Conservation (phyloP, 257 asterid species). For the Eucommia ulmoides region DNA sequence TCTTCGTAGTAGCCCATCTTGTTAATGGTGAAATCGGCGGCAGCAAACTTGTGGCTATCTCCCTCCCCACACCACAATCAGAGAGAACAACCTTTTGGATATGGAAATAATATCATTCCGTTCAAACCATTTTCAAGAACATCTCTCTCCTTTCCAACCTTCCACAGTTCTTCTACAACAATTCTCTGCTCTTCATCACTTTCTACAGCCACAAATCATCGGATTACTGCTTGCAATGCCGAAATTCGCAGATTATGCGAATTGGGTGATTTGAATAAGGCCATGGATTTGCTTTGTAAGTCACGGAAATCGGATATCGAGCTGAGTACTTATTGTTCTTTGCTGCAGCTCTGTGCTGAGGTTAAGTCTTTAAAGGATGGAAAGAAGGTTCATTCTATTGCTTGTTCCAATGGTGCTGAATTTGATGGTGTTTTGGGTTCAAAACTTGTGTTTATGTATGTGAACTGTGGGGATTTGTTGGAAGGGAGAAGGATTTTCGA, state of each 20-base stretch:
- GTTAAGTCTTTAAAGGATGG: conserved; percentile 16
- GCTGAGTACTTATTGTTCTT: conserved; percentile 9
- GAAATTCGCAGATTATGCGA: conserved; percentile 14
- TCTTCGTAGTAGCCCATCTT: no score
- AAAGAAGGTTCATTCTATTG: conserved; percentile 15
- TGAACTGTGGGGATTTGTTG: conserved; percentile 17
- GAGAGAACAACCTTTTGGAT: neutral
- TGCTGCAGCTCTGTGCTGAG: conserved; percentile 21
- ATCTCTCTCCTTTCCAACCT: neutral
- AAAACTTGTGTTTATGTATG: conserved; percentile 17
- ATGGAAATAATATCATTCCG: neutral
- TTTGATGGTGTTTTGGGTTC: conserved; percentile 10
- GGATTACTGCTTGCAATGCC: neutral
- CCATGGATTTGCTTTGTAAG: conserved; percentile 12
- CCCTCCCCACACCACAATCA: neutral
- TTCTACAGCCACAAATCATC: neutral
- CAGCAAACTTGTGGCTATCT: conserved; percentile 9
- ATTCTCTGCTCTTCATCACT: neutral
- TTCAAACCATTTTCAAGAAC: conserved; percentile 6
- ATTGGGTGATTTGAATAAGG: conserved; percentile 17
- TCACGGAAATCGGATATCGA: conserved; percentile 11
- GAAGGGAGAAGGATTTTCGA: conserved; percentile 19
- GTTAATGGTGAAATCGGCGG: conserved; percentile 8
- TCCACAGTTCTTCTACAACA: neutral
- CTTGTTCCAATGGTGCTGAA: conserved; percentile 1